Base-by-base conservation (phyloP, 2,329 filamentous ascomycete genomes). In the Aureobasidium zeae region DNA sequence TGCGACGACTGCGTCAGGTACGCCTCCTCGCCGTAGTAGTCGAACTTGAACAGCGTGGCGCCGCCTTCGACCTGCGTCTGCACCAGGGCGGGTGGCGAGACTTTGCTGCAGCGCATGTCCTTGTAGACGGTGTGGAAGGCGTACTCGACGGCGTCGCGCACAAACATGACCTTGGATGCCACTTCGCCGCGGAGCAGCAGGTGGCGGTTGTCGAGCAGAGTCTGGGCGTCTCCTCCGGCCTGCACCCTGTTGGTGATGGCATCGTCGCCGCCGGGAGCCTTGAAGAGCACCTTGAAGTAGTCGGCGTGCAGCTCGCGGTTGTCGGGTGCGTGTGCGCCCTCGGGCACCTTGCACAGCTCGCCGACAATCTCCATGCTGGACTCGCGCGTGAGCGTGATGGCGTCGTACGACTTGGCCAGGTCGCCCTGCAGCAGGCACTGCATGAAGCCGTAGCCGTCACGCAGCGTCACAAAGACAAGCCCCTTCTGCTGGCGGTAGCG, bases 1-100 rank as follows among this genome's bases (percentile, higher is more conserved):
- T 98, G 91, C 24, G 86, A 94, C 3, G 88, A 95, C 68, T 98
- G 91, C 3, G 91, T 96, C 50, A 98, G 78, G 70, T 88, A 98
- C 48, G 91, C 84, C 54, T 81, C 76, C 65, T 95, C 84, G 54
- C 80, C 82, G 66, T 94, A 95, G 72, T 91, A 93, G 59, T 83
- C 73, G 57, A 94, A 83, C 48, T 77, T 79, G 75, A 95, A 96
- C 26, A 96, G 79, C 3, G 88, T 95, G 55, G 84, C 78, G 45
- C 88, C 88, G 52, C 88, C 88, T 67, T 96, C 88, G 59, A 94
- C 85, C 68, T 95, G 83, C 13, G 89, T 96, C 70, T 93, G 91
- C 48, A 94, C 91, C 63, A 94, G 81, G 22, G 86, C 86, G 2
- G 88, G 88, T 10, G 88, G 88, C 36, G 81, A 83, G 51, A 94